Percentiles rank a stretch among this genome's conserved stretches.
These are phyloP conservation scores for Annulohypoxylon nitens DNA, from an alignment of 495 filamentous ascomycete genomes.

Conservation along the genomic window DNA sequence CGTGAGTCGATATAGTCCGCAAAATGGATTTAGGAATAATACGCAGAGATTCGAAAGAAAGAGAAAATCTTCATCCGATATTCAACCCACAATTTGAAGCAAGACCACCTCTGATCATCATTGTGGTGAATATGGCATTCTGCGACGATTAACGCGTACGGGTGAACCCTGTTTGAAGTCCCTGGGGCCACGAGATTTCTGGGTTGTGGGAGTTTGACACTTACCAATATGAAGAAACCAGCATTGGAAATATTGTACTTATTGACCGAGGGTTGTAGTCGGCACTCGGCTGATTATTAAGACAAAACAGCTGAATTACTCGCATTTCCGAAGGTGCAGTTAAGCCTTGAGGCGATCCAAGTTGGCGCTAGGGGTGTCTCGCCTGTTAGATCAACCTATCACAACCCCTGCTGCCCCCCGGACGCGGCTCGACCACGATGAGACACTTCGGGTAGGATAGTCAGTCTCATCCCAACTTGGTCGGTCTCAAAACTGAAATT, in stretches of 20 bases:
- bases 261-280: conserved; percentile 3
- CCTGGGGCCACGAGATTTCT: conserved; percentile 28
- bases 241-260: conserved; percentile 15
- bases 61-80: neutral
- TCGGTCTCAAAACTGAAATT: conserved; percentile 42
- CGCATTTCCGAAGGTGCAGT: conserved; percentile 14
- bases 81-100: neutral
- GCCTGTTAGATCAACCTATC: conserved; percentile 24
- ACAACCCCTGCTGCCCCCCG: conserved; percentile 37
- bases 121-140: neutral
- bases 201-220: conserved; percentile 14
- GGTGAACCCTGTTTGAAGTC: conserved; percentile 5
- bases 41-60: neutral
- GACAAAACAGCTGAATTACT: conserved; percentile 12
- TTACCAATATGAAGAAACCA: conserved; percentile 8
- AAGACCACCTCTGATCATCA: neutral
- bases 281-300: neutral
- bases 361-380: conserved; percentile 38
- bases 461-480: conserved; percentile 51
- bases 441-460: conserved; percentile 49
- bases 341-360: conserved; percentile 35
- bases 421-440: conserved; percentile 48
- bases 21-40: no score
- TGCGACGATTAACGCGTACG: neutral
- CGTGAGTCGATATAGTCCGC: no score